Evolutionary conservation across 306 rosid species (phyloP), one percentile per base, ranked within the genome.

Genomic region (Urtica urens): DNA sequence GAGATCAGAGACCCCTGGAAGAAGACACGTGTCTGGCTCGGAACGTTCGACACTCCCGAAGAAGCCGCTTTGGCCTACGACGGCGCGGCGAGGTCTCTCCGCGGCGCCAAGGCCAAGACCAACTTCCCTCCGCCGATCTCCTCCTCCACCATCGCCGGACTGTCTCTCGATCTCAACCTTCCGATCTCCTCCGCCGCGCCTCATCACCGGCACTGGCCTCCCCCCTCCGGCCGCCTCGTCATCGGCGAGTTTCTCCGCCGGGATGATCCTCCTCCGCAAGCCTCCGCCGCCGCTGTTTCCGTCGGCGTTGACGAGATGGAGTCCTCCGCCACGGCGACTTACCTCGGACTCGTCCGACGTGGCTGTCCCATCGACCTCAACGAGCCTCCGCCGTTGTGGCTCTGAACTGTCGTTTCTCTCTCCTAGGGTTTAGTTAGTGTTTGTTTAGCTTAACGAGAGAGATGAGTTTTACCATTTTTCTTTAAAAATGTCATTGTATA

Each of bases 1-100:
- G 99, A 90, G 74, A 90, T 90, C 22, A 74, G 99, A 2, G 99
- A 90, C 37, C 99, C 99, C 0, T 90, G 99, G 99, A 90, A 90
- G 78, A 90, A 90, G 38, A 90, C 99, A 0, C 69, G 99, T 15
- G 99, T 90, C 10, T 90, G 99, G 99, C 25, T 90, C 5, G 99
- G 99, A 3, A 90, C 99, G 23, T 90, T 90, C 45, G 99, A 90
- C 53, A 90, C 99, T 0, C 95, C 99, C 0, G 94, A 90, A 39
- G 93, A 90, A 23, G 99, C 99, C 3, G 99, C 99, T 0, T 70
- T 85, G 0, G 99, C 99, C 14, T 90, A 90, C 73, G 99, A 90
- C 68, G 95, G 95, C 4, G 99, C 99, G 7, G 99, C 99, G 25
- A 67, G 95, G 31, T 75, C 95, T 0, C 99, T 90, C 67, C 92